phyloP scores from a whole-genome alignment of 305 asterid genomes.

The Solanum hybrid region DNA sequence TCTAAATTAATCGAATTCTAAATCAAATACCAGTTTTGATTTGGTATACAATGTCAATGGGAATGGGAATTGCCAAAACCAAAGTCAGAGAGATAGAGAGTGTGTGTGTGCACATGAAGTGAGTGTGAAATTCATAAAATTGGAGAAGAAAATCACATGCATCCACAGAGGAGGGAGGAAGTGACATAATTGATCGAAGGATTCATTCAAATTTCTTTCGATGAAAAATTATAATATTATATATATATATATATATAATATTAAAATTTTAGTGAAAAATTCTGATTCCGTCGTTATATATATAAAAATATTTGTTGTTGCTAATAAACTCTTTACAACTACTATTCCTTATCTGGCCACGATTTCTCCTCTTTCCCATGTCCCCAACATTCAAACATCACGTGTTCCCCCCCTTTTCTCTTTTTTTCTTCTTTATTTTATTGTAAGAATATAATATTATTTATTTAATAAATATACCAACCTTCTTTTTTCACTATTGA shows the following conservation, averaged over 20 bases:
- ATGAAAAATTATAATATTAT: no score
- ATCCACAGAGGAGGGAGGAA: neutral
- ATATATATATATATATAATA: no score
- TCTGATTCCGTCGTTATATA: neutral
- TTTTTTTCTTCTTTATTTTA: neutral
- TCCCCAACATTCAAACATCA: conserved; percentile 39
- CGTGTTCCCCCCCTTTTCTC: neutral
- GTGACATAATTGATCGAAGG: neutral
- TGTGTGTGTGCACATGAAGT: neutral
- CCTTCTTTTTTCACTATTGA: neutral
- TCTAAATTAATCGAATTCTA: neutral
- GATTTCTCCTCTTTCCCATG: conserved; percentile 33
- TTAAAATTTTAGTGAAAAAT: neutral
- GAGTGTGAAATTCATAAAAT: neutral
- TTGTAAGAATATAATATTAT: neutral
- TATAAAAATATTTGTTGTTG: neutral
- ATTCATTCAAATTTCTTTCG: no score
- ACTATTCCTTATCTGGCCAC: conserved; percentile 27
- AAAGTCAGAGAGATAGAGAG: neutral
- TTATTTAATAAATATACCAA: neutral
- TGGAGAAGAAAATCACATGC: neutral
- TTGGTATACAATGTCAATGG: neutral
- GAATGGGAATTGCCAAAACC: neutral
- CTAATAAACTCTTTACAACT: neutral
- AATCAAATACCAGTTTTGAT: neutral